phyloP scores from a whole-genome alignment of 768 basidiomycete species.

The Panaeolus cyanescens region DNA sequence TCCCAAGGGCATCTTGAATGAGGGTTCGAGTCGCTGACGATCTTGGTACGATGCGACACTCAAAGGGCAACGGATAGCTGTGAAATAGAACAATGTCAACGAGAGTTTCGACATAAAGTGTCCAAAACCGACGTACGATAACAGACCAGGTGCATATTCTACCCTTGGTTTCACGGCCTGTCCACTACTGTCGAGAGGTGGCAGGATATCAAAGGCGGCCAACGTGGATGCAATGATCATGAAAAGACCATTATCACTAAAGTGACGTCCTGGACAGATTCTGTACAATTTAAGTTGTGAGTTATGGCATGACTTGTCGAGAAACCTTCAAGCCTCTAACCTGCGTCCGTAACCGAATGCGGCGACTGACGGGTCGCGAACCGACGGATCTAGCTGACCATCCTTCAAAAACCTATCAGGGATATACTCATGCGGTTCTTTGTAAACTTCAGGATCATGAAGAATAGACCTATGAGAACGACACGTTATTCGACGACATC shows the following conservation, averaged over 20 bases:
- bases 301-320: background rate
- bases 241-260: constrained; percentile 7
- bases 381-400: constrained; percentile 30
- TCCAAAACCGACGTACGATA: background rate
- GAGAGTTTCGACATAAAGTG: background rate
- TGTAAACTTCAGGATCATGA: constrained; percentile 28
- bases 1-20: too few relatives aligned
- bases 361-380: constrained; percentile 34
- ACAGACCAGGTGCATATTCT: background rate
- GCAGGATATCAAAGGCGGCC: background rate
- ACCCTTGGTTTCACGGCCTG: background rate
- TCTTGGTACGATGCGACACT: background rate
- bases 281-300: constrained; percentile 11
- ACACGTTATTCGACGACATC: background rate
- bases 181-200: background rate
- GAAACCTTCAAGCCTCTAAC: constrained; percentile 16
- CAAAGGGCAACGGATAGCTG: background rate
- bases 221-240: background rate
- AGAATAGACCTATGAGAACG: constrained; percentile 29
- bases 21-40: too few relatives aligned
- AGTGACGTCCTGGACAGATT: constrained; percentile 37
- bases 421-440: constrained; percentile 33
- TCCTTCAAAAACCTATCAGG: constrained; percentile 47
- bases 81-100: background rate
- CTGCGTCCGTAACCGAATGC: constrained; percentile 41